A percentile compares a stretch with the other conserved stretches of the same genome.
These are phyloP conservation scores for Rhodotorula sp. DNA, from an alignment of 1,284 basidiomycete species.

Conservation along the genomic window DNA sequence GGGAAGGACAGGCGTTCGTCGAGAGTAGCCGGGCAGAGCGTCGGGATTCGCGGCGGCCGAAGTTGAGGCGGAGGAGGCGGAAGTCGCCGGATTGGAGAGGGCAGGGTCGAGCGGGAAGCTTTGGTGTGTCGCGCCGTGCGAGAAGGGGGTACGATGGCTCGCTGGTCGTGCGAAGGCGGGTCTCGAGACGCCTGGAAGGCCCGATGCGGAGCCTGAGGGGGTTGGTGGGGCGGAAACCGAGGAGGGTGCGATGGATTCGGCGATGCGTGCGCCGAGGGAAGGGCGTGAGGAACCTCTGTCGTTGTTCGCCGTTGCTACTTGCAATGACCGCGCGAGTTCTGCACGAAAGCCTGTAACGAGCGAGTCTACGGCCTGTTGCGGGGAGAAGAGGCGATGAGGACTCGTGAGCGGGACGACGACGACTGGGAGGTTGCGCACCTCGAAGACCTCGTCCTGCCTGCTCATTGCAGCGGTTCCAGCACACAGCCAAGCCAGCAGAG, in stretches of 20 bases:
- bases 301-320: background rate
- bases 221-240: background rate
- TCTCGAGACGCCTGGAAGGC: background rate
- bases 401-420: background rate
- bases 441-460: slow-evolving; percentile 20
- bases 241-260: background rate
- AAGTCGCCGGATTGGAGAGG: background rate
- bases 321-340: background rate
- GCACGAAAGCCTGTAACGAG: slow-evolving; percentile 8
- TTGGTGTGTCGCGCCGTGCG: background rate
- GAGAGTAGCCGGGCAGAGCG: slow-evolving; percentile 22
- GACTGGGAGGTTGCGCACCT: background rate
- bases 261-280: background rate
- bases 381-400: background rate
- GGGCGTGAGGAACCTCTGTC: background rate
- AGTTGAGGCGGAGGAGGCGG: background rate
- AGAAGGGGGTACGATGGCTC: background rate
- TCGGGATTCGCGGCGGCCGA: slow-evolving; percentile 1
- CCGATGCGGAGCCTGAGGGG: background rate
- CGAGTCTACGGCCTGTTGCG: slow-evolving; percentile 12
- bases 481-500: background rate
- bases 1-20: background rate
- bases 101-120: background rate
- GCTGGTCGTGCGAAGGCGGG: background rate
- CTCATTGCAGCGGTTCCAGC: background rate